These are phyloP conservation scores for Vitellaria paradoxa DNA, from an alignment of 179 eudicot genomes.

Conservation along the genomic window DNA sequence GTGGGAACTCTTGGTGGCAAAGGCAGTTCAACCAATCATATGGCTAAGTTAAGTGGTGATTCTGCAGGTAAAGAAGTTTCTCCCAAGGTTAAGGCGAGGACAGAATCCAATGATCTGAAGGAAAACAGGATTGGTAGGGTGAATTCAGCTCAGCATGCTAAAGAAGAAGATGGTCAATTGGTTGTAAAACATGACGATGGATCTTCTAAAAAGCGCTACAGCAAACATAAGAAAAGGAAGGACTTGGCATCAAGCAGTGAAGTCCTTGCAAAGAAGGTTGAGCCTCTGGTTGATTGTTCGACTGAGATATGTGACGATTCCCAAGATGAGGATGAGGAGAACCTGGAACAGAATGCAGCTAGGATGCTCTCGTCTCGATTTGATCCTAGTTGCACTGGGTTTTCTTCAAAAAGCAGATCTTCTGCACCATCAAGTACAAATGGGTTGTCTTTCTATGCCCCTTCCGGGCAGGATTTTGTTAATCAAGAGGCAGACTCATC, in stretches of 20 bases:
- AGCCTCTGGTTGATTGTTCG: slow-evolving; percentile 34
- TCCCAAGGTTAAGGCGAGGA: slow-evolving; percentile 34
- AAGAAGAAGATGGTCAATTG: slow-evolving; percentile 40
- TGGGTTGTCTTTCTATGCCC: slow-evolving; percentile 29
- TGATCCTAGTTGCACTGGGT: slow-evolving; percentile 82
- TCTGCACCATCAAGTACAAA: slow-evolving; percentile 32
- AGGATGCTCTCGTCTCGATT: slow-evolving; percentile 98
- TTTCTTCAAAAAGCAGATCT: slow-evolving; percentile 43
- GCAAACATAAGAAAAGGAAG: slow-evolving; percentile 42
- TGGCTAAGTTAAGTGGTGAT: slow-evolving; percentile 14
- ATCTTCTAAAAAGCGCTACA: slow-evolving; percentile 39
- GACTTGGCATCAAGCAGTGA: slow-evolving; percentile 30
- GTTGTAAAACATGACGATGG: slow-evolving; percentile 35
- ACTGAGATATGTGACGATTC: slow-evolving; percentile 29
- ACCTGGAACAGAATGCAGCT: slow-evolving; percentile 92
- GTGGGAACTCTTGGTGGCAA: not conserved
- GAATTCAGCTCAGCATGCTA: slow-evolving; percentile 33
- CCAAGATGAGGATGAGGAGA: slow-evolving; percentile 74
- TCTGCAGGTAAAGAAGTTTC: slow-evolving; percentile 14
- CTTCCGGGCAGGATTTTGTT: slow-evolving; percentile 29
- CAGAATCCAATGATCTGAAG: slow-evolving; percentile 24
- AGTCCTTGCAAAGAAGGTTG: slow-evolving; percentile 30
- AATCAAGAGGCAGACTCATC: slow-evolving; percentile 27
- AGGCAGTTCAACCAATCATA: slow-evolving; percentile 6
- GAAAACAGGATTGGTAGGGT: slow-evolving; percentile 28